Percentiles rank a stretch among this genome's conserved stretches.
phyloP scores from a whole-genome alignment of 2,329 filamentous ascomycete species.

The Cladosporium colombiae region DNA sequence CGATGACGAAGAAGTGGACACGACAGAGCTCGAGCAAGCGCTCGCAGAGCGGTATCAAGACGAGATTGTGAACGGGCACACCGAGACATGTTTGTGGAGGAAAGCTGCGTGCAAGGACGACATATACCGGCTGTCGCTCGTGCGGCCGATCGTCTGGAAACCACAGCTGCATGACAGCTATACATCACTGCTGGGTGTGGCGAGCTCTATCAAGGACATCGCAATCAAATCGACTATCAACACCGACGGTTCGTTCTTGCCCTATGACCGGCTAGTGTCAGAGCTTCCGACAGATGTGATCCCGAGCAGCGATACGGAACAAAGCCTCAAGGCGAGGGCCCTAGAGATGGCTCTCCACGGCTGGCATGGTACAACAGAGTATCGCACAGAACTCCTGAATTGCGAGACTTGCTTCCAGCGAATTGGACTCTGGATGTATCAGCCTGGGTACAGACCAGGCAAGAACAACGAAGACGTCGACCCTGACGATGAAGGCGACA shows the following conservation, averaged over 20 bases:
- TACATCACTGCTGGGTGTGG: conserved; percentile 30
- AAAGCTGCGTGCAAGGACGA: conserved; percentile 81
- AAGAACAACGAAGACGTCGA: conserved; percentile 45
- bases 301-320: conserved; percentile 19
- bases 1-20: conserved; percentile 43
- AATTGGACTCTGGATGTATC: conserved; percentile 90
- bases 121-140: conserved; percentile 61
- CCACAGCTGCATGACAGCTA: conserved; percentile 34
- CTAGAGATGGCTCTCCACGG: conserved; percentile 46
- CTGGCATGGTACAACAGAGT: conserved; percentile 56
- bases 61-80: conserved; percentile 73
- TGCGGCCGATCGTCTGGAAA: conserved; percentile 39
- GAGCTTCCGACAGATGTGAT: conserved; percentile 34
- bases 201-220: conserved; percentile 31
- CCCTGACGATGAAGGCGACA: conserved; percentile 25
- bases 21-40: conserved; percentile 53
- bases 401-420: conserved; percentile 87
- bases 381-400: conserved; percentile 70
- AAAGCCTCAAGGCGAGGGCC: conserved; percentile 24
- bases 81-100: conserved; percentile 82
- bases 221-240: conserved; percentile 22
- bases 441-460: conserved; percentile 53
- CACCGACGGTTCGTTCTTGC: conserved; percentile 18
- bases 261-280: conserved; percentile 28
- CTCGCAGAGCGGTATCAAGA: conserved; percentile 75